phyloP scores from a whole-genome alignment of 2,329 filamentous ascomycete genomes.

The Didymella keratinophila region DNA sequence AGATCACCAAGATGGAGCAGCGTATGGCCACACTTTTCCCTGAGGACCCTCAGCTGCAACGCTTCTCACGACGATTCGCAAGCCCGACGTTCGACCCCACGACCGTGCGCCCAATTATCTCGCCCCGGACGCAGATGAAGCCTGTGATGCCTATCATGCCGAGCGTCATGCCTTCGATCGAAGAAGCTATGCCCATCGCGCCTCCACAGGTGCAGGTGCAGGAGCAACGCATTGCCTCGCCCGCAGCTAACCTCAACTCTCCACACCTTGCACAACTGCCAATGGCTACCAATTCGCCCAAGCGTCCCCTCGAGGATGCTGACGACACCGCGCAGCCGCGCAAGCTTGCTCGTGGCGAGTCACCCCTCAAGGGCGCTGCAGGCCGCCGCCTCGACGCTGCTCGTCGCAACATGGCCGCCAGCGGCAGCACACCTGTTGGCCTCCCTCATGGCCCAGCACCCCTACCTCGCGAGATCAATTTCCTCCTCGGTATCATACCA shows the following conservation, averaged over 20 bases:
- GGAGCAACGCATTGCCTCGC: slow-evolving; percentile 39
- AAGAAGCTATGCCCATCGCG: slow-evolving; percentile 34
- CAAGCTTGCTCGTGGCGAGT: slow-evolving; percentile 88
- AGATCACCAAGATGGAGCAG: slow-evolving; percentile 88
- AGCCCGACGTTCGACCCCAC: slow-evolving; percentile 77
- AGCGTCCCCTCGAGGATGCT: slow-evolving; percentile 62
- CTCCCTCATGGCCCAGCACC: slow-evolving; percentile 61
- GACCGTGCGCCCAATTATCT: slow-evolving; percentile 81
- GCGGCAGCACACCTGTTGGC: slow-evolving; percentile 39
- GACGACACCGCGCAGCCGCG: slow-evolving; percentile 81
- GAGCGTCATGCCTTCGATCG: slow-evolving; percentile 39
- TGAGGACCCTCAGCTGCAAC: slow-evolving; percentile 77
- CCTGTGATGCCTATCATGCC: slow-evolving; percentile 57
- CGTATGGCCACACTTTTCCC: slow-evolving; percentile 95
- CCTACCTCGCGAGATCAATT: slow-evolving; percentile 70
- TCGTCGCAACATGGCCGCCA: slow-evolving; percentile 54
- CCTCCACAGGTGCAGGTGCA: slow-evolving; percentile 31
- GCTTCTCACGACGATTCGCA: slow-evolving; percentile 80
- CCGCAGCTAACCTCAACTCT: slow-evolving; percentile 36
- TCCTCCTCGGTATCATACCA: slow-evolving; percentile 74
- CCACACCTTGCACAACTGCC: slow-evolving; percentile 39
- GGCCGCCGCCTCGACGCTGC: slow-evolving; percentile 85
- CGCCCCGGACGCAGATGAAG: slow-evolving; percentile 77
- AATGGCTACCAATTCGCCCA: slow-evolving; percentile 52
- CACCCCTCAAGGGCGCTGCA: slow-evolving; percentile 89